phyloP scores from a whole-genome alignment of 78 protist genomes.

The Cyanophora paradoxa region DNA sequence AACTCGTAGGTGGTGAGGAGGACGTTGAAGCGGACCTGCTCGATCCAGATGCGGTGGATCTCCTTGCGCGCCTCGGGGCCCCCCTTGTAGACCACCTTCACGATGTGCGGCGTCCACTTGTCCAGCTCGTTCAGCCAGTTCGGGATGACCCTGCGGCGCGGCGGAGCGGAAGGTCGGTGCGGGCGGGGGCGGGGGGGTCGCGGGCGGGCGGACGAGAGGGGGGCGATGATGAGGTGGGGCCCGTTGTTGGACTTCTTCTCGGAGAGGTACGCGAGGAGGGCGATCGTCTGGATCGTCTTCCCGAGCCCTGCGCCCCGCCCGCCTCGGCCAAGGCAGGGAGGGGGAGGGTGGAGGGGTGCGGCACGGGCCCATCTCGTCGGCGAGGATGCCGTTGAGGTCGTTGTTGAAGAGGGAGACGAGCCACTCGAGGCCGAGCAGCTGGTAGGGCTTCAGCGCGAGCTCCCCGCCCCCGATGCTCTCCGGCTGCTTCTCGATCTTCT shows the following conservation, averaged over 20 bases:
- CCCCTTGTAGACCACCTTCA: slow-evolving; percentile 26
- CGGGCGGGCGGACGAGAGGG: slow-evolving; percentile 20
- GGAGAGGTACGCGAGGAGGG: slow-evolving; percentile 46
- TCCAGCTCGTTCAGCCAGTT: slow-evolving; percentile 31
- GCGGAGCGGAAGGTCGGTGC: no score
- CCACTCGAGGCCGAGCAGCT: slow-evolving; percentile 83
- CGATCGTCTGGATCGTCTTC: slow-evolving; percentile 87
- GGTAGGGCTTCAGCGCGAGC: slow-evolving; percentile 38
- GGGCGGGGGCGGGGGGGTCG: no score
- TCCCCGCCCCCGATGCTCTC: background rate
- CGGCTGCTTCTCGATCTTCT: slow-evolving; percentile 16
- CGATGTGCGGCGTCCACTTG: slow-evolving; percentile 4
- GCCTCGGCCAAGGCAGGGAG: no score
- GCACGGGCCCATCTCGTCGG: slow-evolving; percentile 99
- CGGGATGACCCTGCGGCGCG: no score
- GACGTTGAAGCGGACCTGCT: slow-evolving; percentile 28
- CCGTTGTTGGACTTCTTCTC: slow-evolving; percentile 23
- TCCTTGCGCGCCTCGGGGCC: slow-evolving; percentile 16
- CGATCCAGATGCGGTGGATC: background rate
- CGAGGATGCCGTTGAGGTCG: slow-evolving; percentile 87
- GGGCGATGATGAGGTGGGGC: slow-evolving; percentile 36
- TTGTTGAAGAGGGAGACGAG: slow-evolving; percentile 78
- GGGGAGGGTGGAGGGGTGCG: no score
- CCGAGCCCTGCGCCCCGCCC: no score
- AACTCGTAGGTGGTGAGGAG: slow-evolving; percentile 19